phyloP scores from a whole-genome alignment of 208 protist genomes.

The Zelonia costaricensis region DNA sequence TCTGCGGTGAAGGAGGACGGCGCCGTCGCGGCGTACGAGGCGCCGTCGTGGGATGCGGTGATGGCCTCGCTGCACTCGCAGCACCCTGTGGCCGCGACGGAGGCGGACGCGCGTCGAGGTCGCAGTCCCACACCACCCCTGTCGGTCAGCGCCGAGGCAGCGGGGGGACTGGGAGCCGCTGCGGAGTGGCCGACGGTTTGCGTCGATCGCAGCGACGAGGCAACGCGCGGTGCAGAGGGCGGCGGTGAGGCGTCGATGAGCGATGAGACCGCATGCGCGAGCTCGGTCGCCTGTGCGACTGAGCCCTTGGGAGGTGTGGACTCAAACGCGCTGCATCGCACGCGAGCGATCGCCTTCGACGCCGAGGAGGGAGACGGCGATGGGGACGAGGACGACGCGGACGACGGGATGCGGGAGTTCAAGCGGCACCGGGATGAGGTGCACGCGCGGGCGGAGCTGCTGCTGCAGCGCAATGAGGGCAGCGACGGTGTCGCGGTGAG shows the following conservation, averaged over 20 bases:
- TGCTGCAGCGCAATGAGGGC: neutral
- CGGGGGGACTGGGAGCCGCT: no score
- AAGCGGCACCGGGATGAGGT: constrained; percentile 41
- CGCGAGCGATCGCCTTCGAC: neutral
- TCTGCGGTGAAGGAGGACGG: no score
- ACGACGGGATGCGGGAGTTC: constrained; percentile 67
- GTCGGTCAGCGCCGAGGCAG: no score
- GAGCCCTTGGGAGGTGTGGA: no score
- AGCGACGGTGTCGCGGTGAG: no score
- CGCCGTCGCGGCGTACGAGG: constrained; percentile 5
- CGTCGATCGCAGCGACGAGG: neutral
- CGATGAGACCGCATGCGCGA: no score
- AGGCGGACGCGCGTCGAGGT: no score
- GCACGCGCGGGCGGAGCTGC: constrained; percentile 11
- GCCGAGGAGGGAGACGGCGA: constrained; percentile 18
- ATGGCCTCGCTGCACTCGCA: constrained; percentile 20
- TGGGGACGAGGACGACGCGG: constrained; percentile 28
- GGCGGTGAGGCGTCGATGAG: neutral
- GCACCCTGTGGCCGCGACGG: neutral
- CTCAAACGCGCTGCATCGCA: neutral
- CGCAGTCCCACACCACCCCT: no score
- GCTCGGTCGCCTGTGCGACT: no score
- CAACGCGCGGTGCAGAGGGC: neutral
- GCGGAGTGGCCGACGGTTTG: neutral
- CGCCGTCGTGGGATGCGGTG: constrained; percentile 28